Evolutionary conservation across 257 asterid species (phyloP), one percentile per base, ranked within the genome.

Genomic region (Asclepias syriaca): DNA sequence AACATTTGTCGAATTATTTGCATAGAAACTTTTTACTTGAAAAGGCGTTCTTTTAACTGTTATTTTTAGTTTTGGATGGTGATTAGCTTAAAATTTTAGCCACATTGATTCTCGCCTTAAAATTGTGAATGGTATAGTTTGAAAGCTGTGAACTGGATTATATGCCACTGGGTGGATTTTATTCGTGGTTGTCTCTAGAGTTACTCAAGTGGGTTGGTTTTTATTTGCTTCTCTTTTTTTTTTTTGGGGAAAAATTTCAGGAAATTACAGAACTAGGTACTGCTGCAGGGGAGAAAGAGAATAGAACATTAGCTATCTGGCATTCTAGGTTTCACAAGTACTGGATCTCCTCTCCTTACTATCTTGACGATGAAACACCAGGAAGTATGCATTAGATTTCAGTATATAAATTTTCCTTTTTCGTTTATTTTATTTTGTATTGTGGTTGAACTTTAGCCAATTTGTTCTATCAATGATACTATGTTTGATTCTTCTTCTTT

Each of bases 321-420:
- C 77, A 80, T 24, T 37, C 49, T 48, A 76, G n/a, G 76, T 67
- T 90, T 73, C 85, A 79, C 59, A 81, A 76, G 59, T 75, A 63
- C 65, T 83, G 86, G 76, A 71, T 69, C 7, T 72, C 86, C 7
- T 89, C 93, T 60, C 86, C 89, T 43, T 91, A 86, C 82, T 79
- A 69, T 77, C 80, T 84, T 54, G 85, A 82, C 74, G 90, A 83
- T 65, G 80, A 57, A 71, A 74, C 69, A 69, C 71, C 50, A 43
- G 71, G 65, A 72, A 81, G 95, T 90, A 69, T 70, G 87, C 48
- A 66, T 72, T 60, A 29, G 40, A 16, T 19, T 68, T 58, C 37
- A 58, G 19, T 27, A 29, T 24, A 58, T 58, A 24, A 11, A 10
- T 16, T 58, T 19, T 54, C 2, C 6, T 53, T 40, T 8, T 40